phyloP scores from a whole-genome alignment of 257 asterid genomes.

The Nicotiana benthamiana region DNA sequence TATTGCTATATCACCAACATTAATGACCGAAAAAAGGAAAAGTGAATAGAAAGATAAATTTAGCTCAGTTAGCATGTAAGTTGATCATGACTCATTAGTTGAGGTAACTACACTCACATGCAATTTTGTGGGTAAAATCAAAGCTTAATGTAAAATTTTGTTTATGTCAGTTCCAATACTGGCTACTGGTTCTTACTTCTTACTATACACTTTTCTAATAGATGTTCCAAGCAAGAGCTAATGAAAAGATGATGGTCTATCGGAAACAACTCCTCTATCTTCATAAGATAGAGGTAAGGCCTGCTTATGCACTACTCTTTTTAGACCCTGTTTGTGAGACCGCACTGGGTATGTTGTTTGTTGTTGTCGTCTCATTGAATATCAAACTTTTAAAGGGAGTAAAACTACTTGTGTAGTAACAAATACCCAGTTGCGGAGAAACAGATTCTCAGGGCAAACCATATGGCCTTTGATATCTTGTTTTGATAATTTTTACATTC shows the following conservation, averaged over 20 bases:
- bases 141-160: background rate
- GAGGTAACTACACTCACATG: background rate
- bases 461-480: too few relatives aligned
- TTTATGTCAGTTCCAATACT: background rate
- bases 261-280: background rate
- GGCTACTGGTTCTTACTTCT: background rate
- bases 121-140: slow-evolving; percentile 1
- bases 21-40: background rate
- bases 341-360: background rate
- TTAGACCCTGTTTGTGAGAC: background rate
- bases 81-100: background rate
- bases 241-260: background rate
- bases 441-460: too few relatives aligned
- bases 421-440: too few relatives aligned
- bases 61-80: slow-evolving; percentile 1
- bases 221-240: too few relatives aligned
- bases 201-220: background rate
- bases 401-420: too few relatives aligned
- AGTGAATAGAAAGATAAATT: background rate
- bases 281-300: too few relatives aligned
- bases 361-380: background rate
- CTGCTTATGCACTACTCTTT: background rate
- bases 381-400: too few relatives aligned
- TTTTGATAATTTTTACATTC: too few relatives aligned
- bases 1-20: background rate